A percentile compares a stretch with the other conserved stretches of the same genome.
phyloP scores from a whole-genome alignment of 148 eudicot species.

The Oxyria digyna region DNA sequence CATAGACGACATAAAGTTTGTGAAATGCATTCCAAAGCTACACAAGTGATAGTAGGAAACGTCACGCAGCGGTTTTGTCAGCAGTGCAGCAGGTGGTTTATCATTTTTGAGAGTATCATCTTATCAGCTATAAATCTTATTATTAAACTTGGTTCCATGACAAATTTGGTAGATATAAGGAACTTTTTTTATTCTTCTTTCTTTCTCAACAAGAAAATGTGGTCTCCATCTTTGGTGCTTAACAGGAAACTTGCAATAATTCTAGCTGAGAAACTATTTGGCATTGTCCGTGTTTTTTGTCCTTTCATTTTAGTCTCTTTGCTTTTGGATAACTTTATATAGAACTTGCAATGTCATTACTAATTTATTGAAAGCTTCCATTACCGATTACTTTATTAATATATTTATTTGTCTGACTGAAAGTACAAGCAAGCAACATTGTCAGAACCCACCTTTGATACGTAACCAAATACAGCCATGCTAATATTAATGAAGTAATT shows the following conservation, averaged over 20 bases:
- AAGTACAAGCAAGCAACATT: not conserved
- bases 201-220: not conserved
- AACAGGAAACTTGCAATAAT: not conserved
- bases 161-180: not conserved
- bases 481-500: not conserved
- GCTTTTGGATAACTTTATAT: not conserved
- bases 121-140: not conserved
- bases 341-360: too few species aligned
- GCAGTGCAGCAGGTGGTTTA: slow-evolving; percentile 82
- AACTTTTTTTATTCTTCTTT: too few species aligned
- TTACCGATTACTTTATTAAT: not conserved
- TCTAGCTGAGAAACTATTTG: not conserved
- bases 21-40: slow-evolving; percentile 76
- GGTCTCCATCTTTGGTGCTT: not conserved
- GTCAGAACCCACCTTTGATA: not conserved
- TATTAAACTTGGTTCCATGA: not conserved
- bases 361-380: too few species aligned
- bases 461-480: not conserved
- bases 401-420: not conserved
- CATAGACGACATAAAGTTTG: slow-evolving; percentile 92
- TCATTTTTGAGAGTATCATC: not conserved
- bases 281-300: not conserved
- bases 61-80: slow-evolving; percentile 84
- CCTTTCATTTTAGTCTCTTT: not conserved
- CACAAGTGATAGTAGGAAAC: slow-evolving; percentile 51